Conservation (phyloP, 306 rosid species). For the Quercus rubra region DNA sequence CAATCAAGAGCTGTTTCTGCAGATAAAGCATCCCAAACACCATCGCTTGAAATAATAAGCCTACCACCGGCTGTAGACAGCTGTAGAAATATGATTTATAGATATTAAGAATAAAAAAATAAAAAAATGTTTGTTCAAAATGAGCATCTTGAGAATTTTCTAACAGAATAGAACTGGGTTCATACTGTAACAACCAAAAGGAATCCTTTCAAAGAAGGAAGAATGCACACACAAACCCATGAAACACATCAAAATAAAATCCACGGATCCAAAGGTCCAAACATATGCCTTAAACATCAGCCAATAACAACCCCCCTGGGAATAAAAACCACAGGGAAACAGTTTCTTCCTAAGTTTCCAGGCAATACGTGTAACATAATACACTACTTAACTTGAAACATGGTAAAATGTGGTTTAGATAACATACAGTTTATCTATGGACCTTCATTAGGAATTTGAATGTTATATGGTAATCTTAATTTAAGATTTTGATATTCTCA, state of each 20-base stretch:
- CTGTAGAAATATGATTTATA: constrained; percentile 40
- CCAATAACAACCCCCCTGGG: neutral
- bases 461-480: too few relatives aligned
- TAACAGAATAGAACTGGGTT: neutral
- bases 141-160: neutral
- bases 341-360: neutral
- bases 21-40: constrained; percentile 93
- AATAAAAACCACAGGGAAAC: neutral
- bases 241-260: constrained; percentile 10
- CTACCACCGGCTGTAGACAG: constrained; percentile 91
- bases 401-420: too few relatives aligned
- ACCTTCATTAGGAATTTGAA: too few relatives aligned
- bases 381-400: too few relatives aligned
- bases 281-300: constrained; percentile 4
- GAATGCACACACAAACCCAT: neutral
- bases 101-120: neutral
- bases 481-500: too few relatives aligned
- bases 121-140: neutral
- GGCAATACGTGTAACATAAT: too few relatives aligned
- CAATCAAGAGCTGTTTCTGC: constrained; percentile 82
- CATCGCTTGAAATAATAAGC: constrained; percentile 91
- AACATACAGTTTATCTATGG: too few relatives aligned
- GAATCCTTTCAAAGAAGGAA: neutral
- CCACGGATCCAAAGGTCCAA: neutral
- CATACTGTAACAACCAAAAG: neutral